phyloP scores from a whole-genome alignment of 2,329 filamentous ascomycete genomes.

The Sporothrix brasiliensis region DNA sequence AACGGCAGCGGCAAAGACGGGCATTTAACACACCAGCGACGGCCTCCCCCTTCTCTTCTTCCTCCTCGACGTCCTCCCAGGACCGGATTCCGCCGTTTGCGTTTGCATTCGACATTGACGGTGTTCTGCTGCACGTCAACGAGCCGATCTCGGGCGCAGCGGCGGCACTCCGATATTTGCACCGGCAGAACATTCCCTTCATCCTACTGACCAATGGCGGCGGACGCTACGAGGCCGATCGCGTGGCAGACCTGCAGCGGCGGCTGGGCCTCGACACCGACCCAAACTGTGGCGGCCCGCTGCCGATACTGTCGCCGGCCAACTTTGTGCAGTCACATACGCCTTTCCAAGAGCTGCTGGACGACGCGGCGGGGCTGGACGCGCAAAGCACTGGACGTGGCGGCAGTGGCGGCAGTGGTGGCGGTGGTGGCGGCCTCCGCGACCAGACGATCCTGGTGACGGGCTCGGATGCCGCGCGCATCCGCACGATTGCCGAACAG shows the following conservation, averaged over 20 bases:
- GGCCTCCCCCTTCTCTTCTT: not conserved
- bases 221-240: conserved; percentile 76
- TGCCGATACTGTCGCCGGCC: conserved; percentile 65
- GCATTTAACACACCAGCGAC: not conserved
- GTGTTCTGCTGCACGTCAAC: conserved; percentile 85
- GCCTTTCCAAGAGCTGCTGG: conserved; percentile 72
- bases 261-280: conserved; percentile 83
- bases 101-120: conserved; percentile 70
- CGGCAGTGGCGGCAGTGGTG: conserved; percentile 43
- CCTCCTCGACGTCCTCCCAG: not conserved
- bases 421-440: conserved; percentile 47
- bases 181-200: conserved; percentile 78
- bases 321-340: conserved; percentile 91
- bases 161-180: conserved; percentile 72
- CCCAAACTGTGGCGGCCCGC: conserved; percentile 68
- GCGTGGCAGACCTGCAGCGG: conserved; percentile 69
- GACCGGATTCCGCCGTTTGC: conserved; percentile 41
- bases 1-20: not conserved
- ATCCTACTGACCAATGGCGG: conserved; percentile 96
- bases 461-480: conserved; percentile 68
- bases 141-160: conserved; percentile 77
- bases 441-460: conserved; percentile 74
- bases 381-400: not conserved
- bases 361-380: conserved; percentile 32
- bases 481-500: conserved; percentile 71